A percentile compares a stretch with the other conserved stretches of the same genome.
phyloP scores from a whole-genome alignment of 306 rosid genomes.

The Cucurbita maxima region DNA sequence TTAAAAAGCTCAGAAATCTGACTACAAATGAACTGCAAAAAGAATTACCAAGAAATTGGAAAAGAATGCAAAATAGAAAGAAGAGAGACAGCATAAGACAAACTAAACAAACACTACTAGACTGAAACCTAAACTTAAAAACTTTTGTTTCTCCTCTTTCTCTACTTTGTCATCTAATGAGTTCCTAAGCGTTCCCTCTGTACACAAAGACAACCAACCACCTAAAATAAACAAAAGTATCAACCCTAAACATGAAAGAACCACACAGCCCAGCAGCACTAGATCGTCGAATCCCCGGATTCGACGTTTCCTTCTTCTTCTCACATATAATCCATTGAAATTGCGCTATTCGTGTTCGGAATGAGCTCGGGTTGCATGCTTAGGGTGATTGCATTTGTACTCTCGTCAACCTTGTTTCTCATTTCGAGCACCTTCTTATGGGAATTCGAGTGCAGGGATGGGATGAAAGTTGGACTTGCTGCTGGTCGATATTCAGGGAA shows the following conservation, averaged over 20 bases:
- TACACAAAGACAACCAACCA: conserved; percentile 37
- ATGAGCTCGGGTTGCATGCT: conserved; percentile 56
- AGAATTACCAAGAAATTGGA: conserved; percentile 68
- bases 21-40: conserved; percentile 98
- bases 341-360: conserved; percentile 62
- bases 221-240: conserved; percentile 35
- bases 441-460: conserved; percentile 81
- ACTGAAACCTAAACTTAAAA: background rate
- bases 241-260: conserved; percentile 29
- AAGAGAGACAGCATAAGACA: conserved; percentile 21
- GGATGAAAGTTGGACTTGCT: conserved; percentile 83
- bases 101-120: conserved; percentile 16
- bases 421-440: conserved; percentile 95
- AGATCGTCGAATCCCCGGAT: no score
- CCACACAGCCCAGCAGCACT: conserved; percentile 7
- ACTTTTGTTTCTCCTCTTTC: conserved; percentile 23
- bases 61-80: conserved; percentile 42
- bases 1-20: conserved; percentile 48
- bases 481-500: conserved; percentile 96
- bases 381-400: background rate
- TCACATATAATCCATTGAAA: conserved; percentile 64
- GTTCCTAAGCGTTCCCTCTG: conserved; percentile 55
- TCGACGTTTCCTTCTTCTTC: conserved; percentile 6
- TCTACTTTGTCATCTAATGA: conserved; percentile 37
- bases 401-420: conserved; percentile 48